Base-by-base conservation (phyloP, 108 stramenopile species). In the Cyclostephanos tholiformis region DNA sequence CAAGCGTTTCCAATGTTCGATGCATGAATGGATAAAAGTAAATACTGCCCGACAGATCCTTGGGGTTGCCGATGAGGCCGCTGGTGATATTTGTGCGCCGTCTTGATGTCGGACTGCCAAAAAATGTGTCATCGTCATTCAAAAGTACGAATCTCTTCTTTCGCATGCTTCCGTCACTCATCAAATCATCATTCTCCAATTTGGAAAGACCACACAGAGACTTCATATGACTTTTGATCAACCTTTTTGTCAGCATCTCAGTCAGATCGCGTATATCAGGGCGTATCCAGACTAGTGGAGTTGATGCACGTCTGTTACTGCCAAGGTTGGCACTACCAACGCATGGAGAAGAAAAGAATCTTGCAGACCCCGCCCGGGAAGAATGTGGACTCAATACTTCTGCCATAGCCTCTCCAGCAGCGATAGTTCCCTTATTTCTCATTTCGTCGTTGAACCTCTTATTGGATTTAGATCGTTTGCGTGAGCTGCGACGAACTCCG, bases 11-110 rank as follows among this genome's bases (percentile, higher is more conserved):
- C 12, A 85, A 38, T 57, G 81, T 75, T 41, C 76, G 77, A 55
- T 82, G 84, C 46, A 85, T 64, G 63, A 85, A 85, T 29, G 84
- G 84, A 56, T 75, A 85, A 44, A 69, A 82, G 19, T 26, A 62
- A 17, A 32, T 19, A 17, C 59, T 38, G 32, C 59, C 16, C 6
- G 53, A 39, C 11, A 9, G 11, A 19, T 46, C 27, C 16, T 12
- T 65, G 19, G 39, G 12, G 62, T 19, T 41, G 62, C 9, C 14
- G 29, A 6, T 2, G 12, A 17, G 27, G 19, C 35, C 17, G 38
- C 35, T 46, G 44, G 10, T 49, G 44, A 44, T 22, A 25, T 44
- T 46, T 26, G 12, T 65, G 35, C 44, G 48, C 8, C 27, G 51
- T 52, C 12, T 14, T 19, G 46, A 50, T 7, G 32, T 20, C 16